These are phyloP conservation scores for Cutaneotrichosporon cyanovorans DNA, from an alignment of 1,284 basidiomycete species.

Conservation along the genomic window DNA sequence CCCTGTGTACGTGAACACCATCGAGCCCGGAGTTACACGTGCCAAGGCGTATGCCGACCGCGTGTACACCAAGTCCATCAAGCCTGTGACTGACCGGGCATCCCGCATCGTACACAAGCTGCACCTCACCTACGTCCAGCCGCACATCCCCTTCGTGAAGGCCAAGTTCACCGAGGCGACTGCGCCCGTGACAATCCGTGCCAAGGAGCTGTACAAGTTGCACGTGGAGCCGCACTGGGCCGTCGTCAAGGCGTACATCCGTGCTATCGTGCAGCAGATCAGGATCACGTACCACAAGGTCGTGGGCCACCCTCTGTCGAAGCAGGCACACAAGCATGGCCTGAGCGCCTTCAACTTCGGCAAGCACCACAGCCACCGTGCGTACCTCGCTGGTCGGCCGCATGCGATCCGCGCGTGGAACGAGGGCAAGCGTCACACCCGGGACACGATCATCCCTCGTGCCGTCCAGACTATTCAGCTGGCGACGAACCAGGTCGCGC, in stretches of 20 bases:
- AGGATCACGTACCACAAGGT: slow-evolving; percentile 21
- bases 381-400: slow-evolving; percentile 28
- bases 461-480: slow-evolving; percentile 11
- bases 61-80: slow-evolving; percentile 31
- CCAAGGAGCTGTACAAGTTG: slow-evolving; percentile 19
- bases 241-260: slow-evolving; percentile 21
- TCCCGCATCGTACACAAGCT: slow-evolving; percentile 24
- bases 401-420: slow-evolving; percentile 25
- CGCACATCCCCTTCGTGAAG: slow-evolving; percentile 34
- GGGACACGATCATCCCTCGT: slow-evolving; percentile 16
- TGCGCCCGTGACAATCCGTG: slow-evolving; percentile 27
- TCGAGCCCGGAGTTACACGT: slow-evolving; percentile 23
- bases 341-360: slow-evolving; percentile 19
- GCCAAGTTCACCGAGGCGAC: slow-evolving; percentile 28
- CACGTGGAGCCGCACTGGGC: slow-evolving; percentile 27
- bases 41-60: slow-evolving; percentile 7
- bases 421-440: slow-evolving; percentile 18
- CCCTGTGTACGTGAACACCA: slow-evolving; percentile 24
- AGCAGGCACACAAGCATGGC: slow-evolving; percentile 25
- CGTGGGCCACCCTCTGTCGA: slow-evolving; percentile 30
- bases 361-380: slow-evolving; percentile 21
- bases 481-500: slow-evolving; percentile 3
- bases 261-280: slow-evolving; percentile 12
- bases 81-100: slow-evolving; percentile 31
- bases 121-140: slow-evolving; percentile 36